Percentiles rank a stretch among this genome's conserved stretches.
Conservation (phyloP, 2,329 filamentous ascomycete species). For the Monosporascus ibericus region DNA sequence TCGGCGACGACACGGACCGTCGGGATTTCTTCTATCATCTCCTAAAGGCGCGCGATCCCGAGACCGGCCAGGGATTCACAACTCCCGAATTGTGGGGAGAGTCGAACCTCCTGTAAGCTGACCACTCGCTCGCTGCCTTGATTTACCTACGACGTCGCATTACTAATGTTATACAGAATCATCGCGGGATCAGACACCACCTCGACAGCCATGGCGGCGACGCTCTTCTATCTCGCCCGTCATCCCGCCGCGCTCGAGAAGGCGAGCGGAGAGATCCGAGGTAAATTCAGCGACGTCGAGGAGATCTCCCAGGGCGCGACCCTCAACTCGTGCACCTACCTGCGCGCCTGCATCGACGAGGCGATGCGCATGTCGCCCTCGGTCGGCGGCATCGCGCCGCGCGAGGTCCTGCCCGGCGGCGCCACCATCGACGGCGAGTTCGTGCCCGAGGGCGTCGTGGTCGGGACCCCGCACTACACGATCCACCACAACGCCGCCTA, state of each 20-base stretch:
- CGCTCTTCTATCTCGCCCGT: constrained; percentile 56
- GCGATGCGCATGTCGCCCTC: constrained; percentile 59
- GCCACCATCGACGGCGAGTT: constrained; percentile 45
- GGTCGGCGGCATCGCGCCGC: constrained; percentile 53
- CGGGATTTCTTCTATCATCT: constrained; percentile 74
- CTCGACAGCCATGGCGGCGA: constrained; percentile 59
- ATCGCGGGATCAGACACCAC: constrained; percentile 69
- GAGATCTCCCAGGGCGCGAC: constrained; percentile 47
- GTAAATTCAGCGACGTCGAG: constrained; percentile 43
- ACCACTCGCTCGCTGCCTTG: too few species aligned
- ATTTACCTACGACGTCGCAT: too few species aligned
- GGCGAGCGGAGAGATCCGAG: constrained; percentile 46
- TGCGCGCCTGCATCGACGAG: constrained; percentile 59
- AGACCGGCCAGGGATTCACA: constrained; percentile 61
- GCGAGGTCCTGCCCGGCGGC: constrained; percentile 52
- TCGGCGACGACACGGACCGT: constrained; percentile 60
- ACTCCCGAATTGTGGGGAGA: constrained; percentile 65
- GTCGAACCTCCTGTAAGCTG: constrained; percentile 56
- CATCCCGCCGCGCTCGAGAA: constrained; percentile 40
- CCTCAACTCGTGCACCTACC: constrained; percentile 49
- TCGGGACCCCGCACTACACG: constrained; percentile 61
- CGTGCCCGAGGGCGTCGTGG: constrained; percentile 54
- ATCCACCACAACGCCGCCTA: constrained; percentile 62
- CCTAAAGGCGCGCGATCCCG: constrained; percentile 63
- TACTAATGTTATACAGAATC: constrained; percentile 36